Base-by-base conservation (phyloP, 2,329 filamentous ascomycete species). In the Hypoxylon sp. region DNA sequence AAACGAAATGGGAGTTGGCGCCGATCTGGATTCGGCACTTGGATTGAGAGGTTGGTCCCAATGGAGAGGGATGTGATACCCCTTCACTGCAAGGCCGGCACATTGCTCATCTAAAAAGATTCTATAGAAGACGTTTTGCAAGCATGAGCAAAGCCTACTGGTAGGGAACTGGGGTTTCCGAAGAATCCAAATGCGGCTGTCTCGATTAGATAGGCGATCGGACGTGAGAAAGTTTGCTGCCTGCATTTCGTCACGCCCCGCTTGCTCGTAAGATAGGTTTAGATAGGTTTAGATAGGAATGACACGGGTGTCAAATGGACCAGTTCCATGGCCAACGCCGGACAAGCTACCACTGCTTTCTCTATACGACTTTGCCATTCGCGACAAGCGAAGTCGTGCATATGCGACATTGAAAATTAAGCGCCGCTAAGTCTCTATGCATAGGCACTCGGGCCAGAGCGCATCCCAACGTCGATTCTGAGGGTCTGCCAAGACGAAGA, bases 401-500 rank as follows among this genome's bases (percentile, higher is more conserved):
- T 66, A 69, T 69, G 67, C 66, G 63, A 52, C 55, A 59, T 65
- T 39, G 59, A 39, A 61, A 55, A 54, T 69, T 69, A 69, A 69
- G 67, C 67, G 67, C 67, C 67, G 67, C 67, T 63, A 64, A 53
- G 53, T 56, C 43, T 61, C 53, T 69, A 60, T 45, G 59, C 32
- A 59, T 65, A 34, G 53, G 41, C 55, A 37, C 45, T 57, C 45
- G 62, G 59, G 43, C 56, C 51, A 59, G 37, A 45, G 52, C 60
- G 56, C 47, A 47, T 37, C 56, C 59, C 62, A 62, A 63, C 57
- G 50, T 53, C 27, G 52, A 41, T 41, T 39, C 47, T 54, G 60
- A 52, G 60, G 55, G 66, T 32, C 34, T 50, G 66, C 63, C 63
- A 69, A 69, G 66, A 56, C 59, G 52, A 66, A 50, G 61, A 63